Conservation (phyloP, 2,329 filamentous ascomycete species). For the Paecilomyces fulvus region DNA sequence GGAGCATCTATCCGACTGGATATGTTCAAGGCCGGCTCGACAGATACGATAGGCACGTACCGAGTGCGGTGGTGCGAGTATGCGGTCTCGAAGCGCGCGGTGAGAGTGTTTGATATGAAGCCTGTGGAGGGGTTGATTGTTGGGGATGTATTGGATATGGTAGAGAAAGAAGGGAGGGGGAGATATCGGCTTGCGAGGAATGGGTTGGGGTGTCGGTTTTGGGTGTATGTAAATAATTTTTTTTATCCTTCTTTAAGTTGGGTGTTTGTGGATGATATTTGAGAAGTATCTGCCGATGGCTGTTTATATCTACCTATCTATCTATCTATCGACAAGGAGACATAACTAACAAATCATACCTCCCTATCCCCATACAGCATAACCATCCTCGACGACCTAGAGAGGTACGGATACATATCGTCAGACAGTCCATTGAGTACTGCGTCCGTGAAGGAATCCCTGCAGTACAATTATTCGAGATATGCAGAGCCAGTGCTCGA, state of each 20-base stretch:
- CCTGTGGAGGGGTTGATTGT: background rate
- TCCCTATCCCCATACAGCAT: background rate
- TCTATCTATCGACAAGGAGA: no score
- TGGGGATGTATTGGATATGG: background rate
- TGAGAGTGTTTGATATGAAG: constrained; percentile 1
- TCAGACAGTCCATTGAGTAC: background rate
- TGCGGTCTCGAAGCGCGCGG: background rate
- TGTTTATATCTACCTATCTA: no score
- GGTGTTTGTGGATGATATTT: background rate
- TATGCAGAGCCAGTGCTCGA: background rate
- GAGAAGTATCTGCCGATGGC: no score
- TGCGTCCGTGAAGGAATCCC: background rate
- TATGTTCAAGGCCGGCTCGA: constrained; percentile 5
- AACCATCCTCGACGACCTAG: background rate
- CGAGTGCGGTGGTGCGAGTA: constrained; percentile 1
- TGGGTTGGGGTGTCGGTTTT: background rate
- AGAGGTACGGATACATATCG: background rate
- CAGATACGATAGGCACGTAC: constrained; percentile 4
- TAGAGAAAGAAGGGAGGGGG: background rate
- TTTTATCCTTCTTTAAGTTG: no score
- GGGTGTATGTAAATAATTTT: background rate
- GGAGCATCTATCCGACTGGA: constrained; percentile 3
- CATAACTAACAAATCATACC: background rate
- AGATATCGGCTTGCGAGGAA: background rate
- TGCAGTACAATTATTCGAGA: constrained; percentile 3